Evolutionary conservation across 805 yeast species (phyloP).

Genomic region (Clavispora vitiphila): DNA sequence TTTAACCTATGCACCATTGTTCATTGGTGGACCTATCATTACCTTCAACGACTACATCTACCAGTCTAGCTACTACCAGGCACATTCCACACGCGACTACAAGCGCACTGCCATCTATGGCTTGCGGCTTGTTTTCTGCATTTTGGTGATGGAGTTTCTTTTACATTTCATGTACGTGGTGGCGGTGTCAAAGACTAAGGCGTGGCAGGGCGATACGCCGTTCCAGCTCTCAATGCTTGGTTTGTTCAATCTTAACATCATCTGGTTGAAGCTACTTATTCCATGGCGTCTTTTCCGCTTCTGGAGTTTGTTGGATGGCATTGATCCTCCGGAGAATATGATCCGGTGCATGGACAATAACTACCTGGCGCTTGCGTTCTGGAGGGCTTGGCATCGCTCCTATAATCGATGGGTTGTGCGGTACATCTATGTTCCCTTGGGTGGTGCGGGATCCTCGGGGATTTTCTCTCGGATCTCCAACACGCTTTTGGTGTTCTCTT

Average conservation of each 20-base stretch:
- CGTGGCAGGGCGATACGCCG: conserved; percentile 87
- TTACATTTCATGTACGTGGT: conserved; percentile 89
- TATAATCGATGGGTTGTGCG: conserved; percentile 86
- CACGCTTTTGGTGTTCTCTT: conserved; percentile 80
- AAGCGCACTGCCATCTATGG: conserved; percentile 59
- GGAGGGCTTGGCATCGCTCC: conserved; percentile 99
- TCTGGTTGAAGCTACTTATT: conserved; percentile 87
- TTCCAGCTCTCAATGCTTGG: conserved; percentile 95
- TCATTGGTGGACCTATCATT: conserved; percentile 91
- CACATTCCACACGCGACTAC: conserved; percentile 51
- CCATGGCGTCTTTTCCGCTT: conserved; percentile 96
- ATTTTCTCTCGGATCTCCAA: conserved; percentile 59
- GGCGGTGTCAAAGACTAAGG: conserved; percentile 83
- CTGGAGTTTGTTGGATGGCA: conserved; percentile 89
- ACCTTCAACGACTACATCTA: conserved; percentile 88
- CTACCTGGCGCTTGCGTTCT: conserved; percentile 88
- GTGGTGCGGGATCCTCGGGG: conserved; percentile 48
- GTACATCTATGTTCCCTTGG: conserved; percentile 87
- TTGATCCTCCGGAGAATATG: conserved; percentile 98
- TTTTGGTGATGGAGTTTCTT: conserved; percentile 82
- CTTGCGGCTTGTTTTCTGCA: conserved; percentile 62
- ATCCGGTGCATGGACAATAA: conserved; percentile 92
- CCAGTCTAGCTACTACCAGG: conserved; percentile 53
- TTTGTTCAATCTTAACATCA: conserved; percentile 78
- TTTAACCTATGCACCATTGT: conserved; percentile 78